Evolutionary conservation across 305 asterid species (phyloP).

Genomic region (Fraxinus sp.): DNA sequence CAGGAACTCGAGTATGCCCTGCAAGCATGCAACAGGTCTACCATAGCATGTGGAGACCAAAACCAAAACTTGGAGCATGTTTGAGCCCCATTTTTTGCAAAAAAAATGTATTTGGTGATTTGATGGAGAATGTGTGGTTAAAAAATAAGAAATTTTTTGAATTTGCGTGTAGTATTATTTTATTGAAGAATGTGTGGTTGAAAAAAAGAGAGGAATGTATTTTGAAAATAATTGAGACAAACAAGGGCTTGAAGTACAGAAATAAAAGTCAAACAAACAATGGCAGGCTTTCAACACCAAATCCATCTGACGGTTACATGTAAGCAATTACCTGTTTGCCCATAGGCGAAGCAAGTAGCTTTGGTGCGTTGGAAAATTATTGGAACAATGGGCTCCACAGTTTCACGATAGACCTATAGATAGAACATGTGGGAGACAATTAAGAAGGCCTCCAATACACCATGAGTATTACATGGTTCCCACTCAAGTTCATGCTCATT

Average conservation of each 20-base stretch:
- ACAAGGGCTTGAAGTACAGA: background rate
- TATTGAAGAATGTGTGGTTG: background rate
- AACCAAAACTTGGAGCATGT: background rate
- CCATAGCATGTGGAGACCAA: background rate
- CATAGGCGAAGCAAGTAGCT: slow-evolving; percentile 99
- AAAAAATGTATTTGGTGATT: background rate
- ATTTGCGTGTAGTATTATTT: background rate
- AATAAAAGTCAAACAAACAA: background rate
- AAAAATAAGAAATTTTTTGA: background rate
- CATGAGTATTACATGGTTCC: background rate
- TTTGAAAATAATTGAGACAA: background rate
- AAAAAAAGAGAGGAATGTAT: background rate
- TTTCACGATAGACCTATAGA: slow-evolving; percentile 82
- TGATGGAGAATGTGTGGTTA: background rate
- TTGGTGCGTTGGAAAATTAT: slow-evolving; percentile 95
- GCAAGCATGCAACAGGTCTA: background rate
- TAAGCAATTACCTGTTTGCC: slow-evolving; percentile 80
- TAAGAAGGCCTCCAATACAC: background rate
- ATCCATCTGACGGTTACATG: background rate
- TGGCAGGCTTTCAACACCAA: background rate
- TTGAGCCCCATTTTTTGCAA: background rate
- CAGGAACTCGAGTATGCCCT: background rate
- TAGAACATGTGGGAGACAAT: background rate
- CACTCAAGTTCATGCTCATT: slow-evolving; percentile 15
- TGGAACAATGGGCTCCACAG: slow-evolving; percentile 97